phyloP scores from a whole-genome alignment of 2,329 filamentous ascomycete genomes.

The Alternaria panax region DNA sequence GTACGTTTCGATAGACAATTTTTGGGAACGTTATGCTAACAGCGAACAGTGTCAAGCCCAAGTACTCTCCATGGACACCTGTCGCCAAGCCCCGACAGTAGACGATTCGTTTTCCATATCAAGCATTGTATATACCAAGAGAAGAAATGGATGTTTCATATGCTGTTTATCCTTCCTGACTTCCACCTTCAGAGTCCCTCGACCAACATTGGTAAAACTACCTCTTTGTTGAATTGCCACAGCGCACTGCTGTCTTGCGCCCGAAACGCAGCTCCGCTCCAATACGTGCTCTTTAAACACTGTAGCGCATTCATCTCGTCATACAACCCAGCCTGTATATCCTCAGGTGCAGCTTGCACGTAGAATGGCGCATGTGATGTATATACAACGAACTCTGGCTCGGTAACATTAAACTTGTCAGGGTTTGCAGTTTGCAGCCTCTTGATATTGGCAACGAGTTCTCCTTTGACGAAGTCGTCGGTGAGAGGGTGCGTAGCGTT shows the following conservation, averaged over 20 bases:
- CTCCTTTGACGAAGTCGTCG: constrained; percentile 19
- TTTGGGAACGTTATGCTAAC: constrained; percentile 14
- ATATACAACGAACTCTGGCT: background rate
- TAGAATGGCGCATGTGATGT: constrained; percentile 3
- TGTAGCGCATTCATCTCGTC: constrained; percentile 33
- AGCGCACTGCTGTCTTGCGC: constrained; percentile 26
- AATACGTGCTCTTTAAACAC: constrained; percentile 28
- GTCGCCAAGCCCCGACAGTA: constrained; percentile 54
- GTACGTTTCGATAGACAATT: constrained; percentile 64
- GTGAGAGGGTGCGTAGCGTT: constrained; percentile 16
- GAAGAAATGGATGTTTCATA: constrained; percentile 5
- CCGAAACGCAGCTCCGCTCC: constrained; percentile 28
- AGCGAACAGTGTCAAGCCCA: constrained; percentile 55
- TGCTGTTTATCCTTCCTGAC: background rate
- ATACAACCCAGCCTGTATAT: constrained; percentile 26
- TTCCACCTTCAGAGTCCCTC: background rate
- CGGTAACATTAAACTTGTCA: constrained; percentile 12
- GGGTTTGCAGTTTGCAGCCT: constrained; percentile 19
- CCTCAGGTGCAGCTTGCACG: background rate
- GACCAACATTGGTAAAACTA: constrained; percentile 1
- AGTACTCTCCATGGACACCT: constrained; percentile 59
- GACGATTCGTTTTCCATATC: constrained; percentile 19
- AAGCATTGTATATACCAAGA: constrained; percentile 35
- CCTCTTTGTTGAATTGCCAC: constrained; percentile 46
- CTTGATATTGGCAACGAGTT: constrained; percentile 15